Percentiles rank a stretch among this genome's conserved stretches.
Evolutionary conservation across 306 rosid genomes (phyloP).

Genomic region (Prunus campanulata): DNA sequence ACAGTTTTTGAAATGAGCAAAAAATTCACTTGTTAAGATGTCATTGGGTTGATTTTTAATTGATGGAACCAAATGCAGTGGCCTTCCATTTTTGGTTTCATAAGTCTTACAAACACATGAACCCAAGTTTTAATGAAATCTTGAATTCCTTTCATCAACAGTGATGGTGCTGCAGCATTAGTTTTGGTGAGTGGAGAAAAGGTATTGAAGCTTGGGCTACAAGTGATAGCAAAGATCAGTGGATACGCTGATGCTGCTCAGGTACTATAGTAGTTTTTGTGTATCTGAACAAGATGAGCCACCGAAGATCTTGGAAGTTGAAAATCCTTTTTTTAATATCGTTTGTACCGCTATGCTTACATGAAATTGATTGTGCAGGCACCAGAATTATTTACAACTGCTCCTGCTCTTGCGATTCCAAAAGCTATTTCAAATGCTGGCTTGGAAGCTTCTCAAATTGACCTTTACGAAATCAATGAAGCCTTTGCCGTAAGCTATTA

Average conservation of each 20-base stretch:
- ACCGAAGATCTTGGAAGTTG: slow-evolving; percentile 16
- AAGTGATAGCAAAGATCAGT: slow-evolving; percentile 84
- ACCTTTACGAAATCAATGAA: slow-evolving; percentile 92
- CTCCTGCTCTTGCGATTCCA: slow-evolving; percentile 96
- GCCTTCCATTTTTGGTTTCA: neutral
- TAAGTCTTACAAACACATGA: slow-evolving; percentile 22
- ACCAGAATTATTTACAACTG: slow-evolving; percentile 93
- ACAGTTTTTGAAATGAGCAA: neutral
- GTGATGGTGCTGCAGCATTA: slow-evolving; percentile 99
- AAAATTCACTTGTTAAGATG: neutral
- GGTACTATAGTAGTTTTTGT: slow-evolving; percentile 42
- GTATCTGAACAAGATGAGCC: slow-evolving; percentile 10
- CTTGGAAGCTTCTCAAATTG: slow-evolving; percentile 74
- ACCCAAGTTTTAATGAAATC: slow-evolving; percentile 19
- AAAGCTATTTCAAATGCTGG: slow-evolving; percentile 87
- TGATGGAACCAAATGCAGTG: slow-evolving; percentile 12
- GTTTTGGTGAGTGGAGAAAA: slow-evolving; percentile 94
- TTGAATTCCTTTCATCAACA: slow-evolving; percentile 34
- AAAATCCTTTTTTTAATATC: slow-evolving; percentile 12
- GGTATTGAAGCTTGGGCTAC: slow-evolving; percentile 78
- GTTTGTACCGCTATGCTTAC: slow-evolving; percentile 11
- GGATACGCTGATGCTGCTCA: slow-evolving; percentile 99
- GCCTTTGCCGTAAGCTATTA: slow-evolving; percentile 78
- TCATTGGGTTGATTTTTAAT: slow-evolving; percentile 16
- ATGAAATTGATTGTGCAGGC: slow-evolving; percentile 52